These are phyloP conservation scores for Russula dissimulans DNA, from an alignment of 768 basidiomycete genomes.

Conservation along the genomic window DNA sequence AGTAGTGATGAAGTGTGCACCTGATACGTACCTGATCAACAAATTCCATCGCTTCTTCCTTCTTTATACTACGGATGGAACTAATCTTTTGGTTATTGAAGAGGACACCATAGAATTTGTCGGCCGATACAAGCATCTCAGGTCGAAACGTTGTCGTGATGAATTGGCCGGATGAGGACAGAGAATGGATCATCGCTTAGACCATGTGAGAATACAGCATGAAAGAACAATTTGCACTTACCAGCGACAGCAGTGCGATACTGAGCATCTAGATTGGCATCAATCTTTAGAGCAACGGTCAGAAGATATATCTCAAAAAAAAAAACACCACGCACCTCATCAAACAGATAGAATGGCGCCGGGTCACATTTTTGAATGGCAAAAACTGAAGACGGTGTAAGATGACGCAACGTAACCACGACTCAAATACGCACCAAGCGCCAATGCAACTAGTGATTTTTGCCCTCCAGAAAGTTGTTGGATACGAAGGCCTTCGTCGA, in stretches of 20 bases:
- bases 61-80: slow-evolving; percentile 75
- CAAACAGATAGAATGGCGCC: slow-evolving; percentile 98
- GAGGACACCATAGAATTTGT: slow-evolving; percentile 94
- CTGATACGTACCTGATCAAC: slow-evolving; percentile 64
- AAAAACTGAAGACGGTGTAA: slow-evolving; percentile 54
- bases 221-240: slow-evolving; percentile 32
- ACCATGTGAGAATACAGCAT: not conserved
- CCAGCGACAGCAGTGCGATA: slow-evolving; percentile 95
- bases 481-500: slow-evolving; percentile 91
- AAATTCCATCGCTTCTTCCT: slow-evolving; percentile 89
- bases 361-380: slow-evolving; percentile 99
- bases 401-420: not conserved
- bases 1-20: not conserved
- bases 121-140: slow-evolving; percentile 92
- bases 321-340: slow-evolving; percentile 55
- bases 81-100: slow-evolving; percentile 96
- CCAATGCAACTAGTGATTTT: slow-evolving; percentile 92
- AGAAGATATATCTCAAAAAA: not conserved
- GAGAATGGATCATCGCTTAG: slow-evolving; percentile 86
- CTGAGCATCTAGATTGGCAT: slow-evolving; percentile 95
- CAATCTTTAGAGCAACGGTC: slow-evolving; percentile 49
- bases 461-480: slow-evolving; percentile 97
- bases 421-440: slow-evolving; percentile 51
- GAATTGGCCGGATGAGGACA: slow-evolving; percentile 84
- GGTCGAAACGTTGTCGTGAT: slow-evolving; percentile 98